Evolutionary conservation across 1,139 yeast genomes (phyloP), one percentile per base, ranked within the genome.

Genomic region (Pichia sp.): DNA sequence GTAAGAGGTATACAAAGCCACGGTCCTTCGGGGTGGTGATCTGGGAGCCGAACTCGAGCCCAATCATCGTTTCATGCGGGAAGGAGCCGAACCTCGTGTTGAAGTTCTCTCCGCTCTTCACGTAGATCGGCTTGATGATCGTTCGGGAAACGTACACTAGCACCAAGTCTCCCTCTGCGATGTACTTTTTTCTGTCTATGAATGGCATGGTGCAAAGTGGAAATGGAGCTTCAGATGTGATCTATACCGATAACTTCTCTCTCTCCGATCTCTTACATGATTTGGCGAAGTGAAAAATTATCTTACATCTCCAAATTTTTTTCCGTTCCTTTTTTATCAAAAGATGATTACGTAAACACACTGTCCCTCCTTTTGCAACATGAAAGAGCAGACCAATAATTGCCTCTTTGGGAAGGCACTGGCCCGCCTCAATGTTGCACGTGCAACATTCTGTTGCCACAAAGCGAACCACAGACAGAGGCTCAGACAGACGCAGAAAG

Each of bases 41-140:
- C 68, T 95, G 99, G 1, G 90, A 78, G 2, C 99, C 99, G 70
- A 80, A 93, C 60, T 75, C 78, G 67, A 79, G 73, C 1, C 97
- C 97, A 55, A 95, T 81, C 88, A 95, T 91, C 45, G 79, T 74
- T 52, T 79, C 78, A 66, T 93, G 98, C 27, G 85, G 87, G 68
- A 89, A 95, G 34, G 85, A 79, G 9, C 99, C 99, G 69, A 85
- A 95, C 60, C 97, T 75, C 8, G 98, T 91, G 68, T 90, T 88
- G 61, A 93, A 74, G 24, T 71, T 72, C 54, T 79, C 85, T 7
- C 85, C 90, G 44, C 71, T 67, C 47, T 77, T 77, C 31, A 91
- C 81, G 3, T 74, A 75, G 45, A 92, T 72, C 0, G 97, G 96
- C 67, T 88, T 89, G 60, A 90, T 80, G 60, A 84, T 80, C 41